phyloP scores from a whole-genome alignment of 805 yeast genomes.

The Candida rishiriensis region DNA sequence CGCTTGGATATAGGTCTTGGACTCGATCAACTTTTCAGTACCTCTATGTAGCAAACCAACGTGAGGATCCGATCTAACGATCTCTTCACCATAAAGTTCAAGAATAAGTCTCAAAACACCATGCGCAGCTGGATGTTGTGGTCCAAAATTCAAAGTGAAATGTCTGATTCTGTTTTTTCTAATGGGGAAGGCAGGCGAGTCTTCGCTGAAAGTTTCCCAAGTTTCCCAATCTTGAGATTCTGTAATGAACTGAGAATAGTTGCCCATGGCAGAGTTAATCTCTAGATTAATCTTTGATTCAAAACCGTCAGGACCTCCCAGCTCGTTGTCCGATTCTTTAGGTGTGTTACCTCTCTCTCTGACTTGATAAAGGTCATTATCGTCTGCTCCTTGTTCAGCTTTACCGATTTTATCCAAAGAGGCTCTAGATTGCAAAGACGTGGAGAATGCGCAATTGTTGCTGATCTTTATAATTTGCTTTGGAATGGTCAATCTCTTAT shows the following conservation, averaged over 20 bases:
- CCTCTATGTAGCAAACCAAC: slow-evolving; percentile 86
- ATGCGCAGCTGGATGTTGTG: slow-evolving; percentile 94
- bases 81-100: slow-evolving; percentile 86
- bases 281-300: slow-evolving; percentile 24
- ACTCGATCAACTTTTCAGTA: slow-evolving; percentile 82
- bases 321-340: slow-evolving; percentile 14
- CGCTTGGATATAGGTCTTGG: slow-evolving; percentile 84
- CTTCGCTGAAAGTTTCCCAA: slow-evolving; percentile 32
- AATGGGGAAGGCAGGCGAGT: slow-evolving; percentile 33
- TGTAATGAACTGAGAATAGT: slow-evolving; percentile 30
- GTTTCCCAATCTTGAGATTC: slow-evolving; percentile 32
- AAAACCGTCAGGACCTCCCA: slow-evolving; percentile 19
- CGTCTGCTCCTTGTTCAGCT: slow-evolving; percentile 22
- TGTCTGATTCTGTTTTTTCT: slow-evolving; percentile 63
- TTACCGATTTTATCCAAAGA: not conserved
- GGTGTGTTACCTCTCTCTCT: slow-evolving; percentile 26
- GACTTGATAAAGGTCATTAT: slow-evolving; percentile 29
- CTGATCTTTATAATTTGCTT: no score
- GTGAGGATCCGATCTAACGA: slow-evolving; percentile 83
- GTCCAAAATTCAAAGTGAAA: slow-evolving; percentile 87
- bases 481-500: no score
- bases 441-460: no score
- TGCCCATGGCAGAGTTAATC: slow-evolving; percentile 40
- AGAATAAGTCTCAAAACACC: slow-evolving; percentile 84
- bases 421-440: no score